Conservation (phyloP, 305 asterid genomes). For the Solanum hybrid region DNA sequence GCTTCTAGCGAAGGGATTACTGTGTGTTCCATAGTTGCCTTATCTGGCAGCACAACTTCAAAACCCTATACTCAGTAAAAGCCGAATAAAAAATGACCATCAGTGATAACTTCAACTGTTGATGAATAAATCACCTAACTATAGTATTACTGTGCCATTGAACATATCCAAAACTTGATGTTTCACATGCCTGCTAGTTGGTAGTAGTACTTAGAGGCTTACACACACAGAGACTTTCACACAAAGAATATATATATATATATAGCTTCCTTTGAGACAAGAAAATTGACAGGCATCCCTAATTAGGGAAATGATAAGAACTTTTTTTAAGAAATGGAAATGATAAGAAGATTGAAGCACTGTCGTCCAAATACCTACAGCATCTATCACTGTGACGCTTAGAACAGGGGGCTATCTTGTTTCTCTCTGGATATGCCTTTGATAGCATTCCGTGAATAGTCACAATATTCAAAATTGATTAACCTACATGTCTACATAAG, state of each 20-base stretch:
- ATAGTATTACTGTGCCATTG: not conserved
- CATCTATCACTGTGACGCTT: not conserved
- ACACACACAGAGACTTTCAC: not conserved
- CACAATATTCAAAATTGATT: not conserved
- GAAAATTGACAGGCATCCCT: not conserved
- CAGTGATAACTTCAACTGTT: not conserved
- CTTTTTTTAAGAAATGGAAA: not conserved
- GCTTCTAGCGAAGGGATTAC: conserved; percentile 67
- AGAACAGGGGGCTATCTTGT: not conserved
- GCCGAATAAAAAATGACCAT: not conserved
- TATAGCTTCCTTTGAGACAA: not conserved
- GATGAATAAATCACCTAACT: not conserved
- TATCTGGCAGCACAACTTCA: conserved; percentile 60
- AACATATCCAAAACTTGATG: not conserved
- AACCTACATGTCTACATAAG: not conserved
- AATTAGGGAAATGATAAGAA: not conserved
- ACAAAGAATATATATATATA: not conserved
- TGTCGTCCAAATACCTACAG: not conserved
- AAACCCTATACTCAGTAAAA: conserved; percentile 45
- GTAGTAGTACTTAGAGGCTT: not conserved
- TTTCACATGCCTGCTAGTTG: not conserved
- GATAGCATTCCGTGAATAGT: not conserved
- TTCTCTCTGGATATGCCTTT: not conserved
- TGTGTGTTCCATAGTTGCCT: conserved; percentile 52
- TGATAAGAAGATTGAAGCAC: not conserved